Evolutionary conservation across 2,329 filamentous ascomycete species (phyloP).

Genomic region (Xylaria sp.): DNA sequence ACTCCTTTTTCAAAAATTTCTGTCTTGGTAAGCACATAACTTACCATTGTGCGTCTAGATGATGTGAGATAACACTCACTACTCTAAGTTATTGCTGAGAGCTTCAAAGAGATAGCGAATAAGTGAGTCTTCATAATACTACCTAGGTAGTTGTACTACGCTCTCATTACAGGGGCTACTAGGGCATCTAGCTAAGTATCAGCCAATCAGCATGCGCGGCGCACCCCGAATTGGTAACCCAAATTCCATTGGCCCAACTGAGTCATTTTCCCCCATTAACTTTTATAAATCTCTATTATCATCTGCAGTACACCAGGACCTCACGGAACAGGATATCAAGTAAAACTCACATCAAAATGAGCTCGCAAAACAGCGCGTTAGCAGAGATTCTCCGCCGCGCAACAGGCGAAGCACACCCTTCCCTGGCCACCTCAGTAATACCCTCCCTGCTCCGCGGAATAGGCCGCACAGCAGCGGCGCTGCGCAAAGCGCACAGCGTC

Average conservation of each 20-base stretch:
- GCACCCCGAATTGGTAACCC: conserved; percentile 32
- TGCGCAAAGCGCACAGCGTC: conserved; percentile 60
- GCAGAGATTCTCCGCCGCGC: conserved; percentile 22
- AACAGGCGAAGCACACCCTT: conserved; percentile 34
- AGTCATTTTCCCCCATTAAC: conserved; percentile 22
- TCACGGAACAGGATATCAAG: not conserved
- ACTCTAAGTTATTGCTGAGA: not conserved
- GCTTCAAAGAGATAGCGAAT: not conserved
- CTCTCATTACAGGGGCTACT: not conserved
- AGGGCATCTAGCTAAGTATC: not conserved
- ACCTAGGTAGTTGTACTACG: not conserved
- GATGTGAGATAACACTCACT: no score
- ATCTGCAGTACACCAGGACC: not conserved
- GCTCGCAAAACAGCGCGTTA: conserved; percentile 15
- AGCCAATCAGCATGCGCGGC: conserved; percentile 27
- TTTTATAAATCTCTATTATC: not conserved
- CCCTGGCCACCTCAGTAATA: conserved; percentile 59
- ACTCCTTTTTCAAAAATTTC: no score
- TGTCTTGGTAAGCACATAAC: no score
- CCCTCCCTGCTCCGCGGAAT: conserved; percentile 61
- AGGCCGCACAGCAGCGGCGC: conserved; percentile 56
- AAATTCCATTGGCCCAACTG: not conserved
- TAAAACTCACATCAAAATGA: conserved; percentile 4
- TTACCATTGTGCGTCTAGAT: no score
- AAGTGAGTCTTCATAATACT: not conserved